phyloP scores from a whole-genome alignment of 2,329 filamentous ascomycete species.

The Botrytis sinoallii region DNA sequence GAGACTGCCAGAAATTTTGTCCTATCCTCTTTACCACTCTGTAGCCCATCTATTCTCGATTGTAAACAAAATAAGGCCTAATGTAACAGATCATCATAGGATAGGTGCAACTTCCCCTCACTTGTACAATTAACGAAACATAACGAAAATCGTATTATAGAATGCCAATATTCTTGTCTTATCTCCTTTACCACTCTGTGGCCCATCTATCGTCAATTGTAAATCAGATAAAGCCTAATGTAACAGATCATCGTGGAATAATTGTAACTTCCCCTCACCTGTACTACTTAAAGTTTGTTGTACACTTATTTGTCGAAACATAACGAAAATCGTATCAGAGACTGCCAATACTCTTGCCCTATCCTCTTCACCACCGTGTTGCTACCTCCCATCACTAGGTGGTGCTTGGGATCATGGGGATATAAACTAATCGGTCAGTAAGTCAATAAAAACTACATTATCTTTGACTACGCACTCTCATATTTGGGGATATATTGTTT shows the following conservation, averaged over 20 bases:
- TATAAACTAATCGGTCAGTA: neutral
- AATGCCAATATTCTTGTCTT: too few relatives aligned
- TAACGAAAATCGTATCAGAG: neutral
- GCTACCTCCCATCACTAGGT: too few relatives aligned
- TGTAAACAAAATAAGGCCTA: neutral
- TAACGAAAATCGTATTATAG: neutral
- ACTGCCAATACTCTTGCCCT: neutral
- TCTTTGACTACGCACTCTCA: neutral
- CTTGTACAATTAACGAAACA: neutral
- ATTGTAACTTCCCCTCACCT: neutral
- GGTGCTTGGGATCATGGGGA: too few relatives aligned
- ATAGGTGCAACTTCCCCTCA: too few relatives aligned
- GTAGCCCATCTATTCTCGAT: neutral
- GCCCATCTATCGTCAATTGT: neutral
- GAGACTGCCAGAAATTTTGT: too few relatives aligned
- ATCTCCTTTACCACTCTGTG: too few relatives aligned
- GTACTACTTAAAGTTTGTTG: neutral
- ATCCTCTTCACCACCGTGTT: too few relatives aligned
- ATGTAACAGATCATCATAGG: too few relatives aligned
- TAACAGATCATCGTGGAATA: too few relatives aligned
- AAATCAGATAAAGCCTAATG: neutral
- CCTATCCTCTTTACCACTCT: neutral
- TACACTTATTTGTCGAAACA: neutral
- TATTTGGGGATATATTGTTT: neutral
- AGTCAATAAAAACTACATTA: neutral